Evolutionary conservation across 176 grass and related monocot species (phyloP), one percentile per base, ranked within the genome.

Genomic region (Rhynchospora tenuis): DNA sequence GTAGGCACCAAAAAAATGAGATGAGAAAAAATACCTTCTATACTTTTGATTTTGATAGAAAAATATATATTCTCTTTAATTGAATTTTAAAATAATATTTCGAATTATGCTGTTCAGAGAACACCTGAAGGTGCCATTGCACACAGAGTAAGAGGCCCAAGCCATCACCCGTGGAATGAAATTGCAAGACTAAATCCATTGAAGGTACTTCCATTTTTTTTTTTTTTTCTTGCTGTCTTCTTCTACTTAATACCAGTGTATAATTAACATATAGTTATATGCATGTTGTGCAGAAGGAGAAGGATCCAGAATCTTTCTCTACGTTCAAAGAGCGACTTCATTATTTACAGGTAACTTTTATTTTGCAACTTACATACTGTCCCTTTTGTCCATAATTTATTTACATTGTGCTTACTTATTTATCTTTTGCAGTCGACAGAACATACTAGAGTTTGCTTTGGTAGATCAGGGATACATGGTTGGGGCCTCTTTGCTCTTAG

Each of bases 391-490:
- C 31, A 68, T 84, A 19, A 67, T 31, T 28, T 67, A 8, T 73
- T 38, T 88, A 38, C 33, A 38, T 38, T 38, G 33, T 38, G 62
- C 45, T 80, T 61, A 57, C 48, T 91, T 26, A 86, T 45, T 64
- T 77, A 11, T 28, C 64, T 78, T 52, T 91, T 89, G 59, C 87
- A 98, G 95, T 86, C 88, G 88, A 98, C 89, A 33, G 96, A 98
- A 86, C 88, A 98, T 84, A 93, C 60, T 78, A 93, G 96, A 91
- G 93, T 98, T 89, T 95, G 91, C 76, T 98, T 94, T 93, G 95
- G 95, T 57, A 93, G 93, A 87, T 98, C 96, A 64, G 96, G 92
- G 84, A 98, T 98, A 91, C 96, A 98, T 89, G 94, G 96, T 65
- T 98, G 96, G 93, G 96, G 96, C 70, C 88, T 98, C 64, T 98